Evolutionary conservation across 2,329 filamentous ascomycete genomes (phyloP).

Genomic region (Fusarium incarnatum): DNA sequence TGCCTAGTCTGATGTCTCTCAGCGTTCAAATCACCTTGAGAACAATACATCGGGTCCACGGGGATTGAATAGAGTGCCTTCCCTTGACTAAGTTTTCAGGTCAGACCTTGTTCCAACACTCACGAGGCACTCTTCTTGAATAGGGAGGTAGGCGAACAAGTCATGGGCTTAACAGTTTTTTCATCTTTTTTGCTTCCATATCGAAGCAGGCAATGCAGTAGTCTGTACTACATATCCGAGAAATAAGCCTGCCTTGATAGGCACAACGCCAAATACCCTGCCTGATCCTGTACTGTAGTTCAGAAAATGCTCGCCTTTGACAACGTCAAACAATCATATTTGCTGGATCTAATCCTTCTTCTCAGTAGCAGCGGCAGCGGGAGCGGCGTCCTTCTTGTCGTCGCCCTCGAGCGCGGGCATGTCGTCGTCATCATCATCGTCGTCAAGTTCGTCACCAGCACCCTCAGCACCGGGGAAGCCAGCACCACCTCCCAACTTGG

Average conservation of each 20-base stretch:
- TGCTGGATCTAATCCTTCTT: conserved; percentile 52
- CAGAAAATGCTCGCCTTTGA: conserved; percentile 37
- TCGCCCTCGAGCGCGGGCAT: conserved; percentile 84
- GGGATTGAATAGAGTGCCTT: not conserved
- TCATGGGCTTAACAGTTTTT: conserved; percentile 36
- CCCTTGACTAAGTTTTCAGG: not conserved
- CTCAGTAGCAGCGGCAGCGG: conserved; percentile 52
- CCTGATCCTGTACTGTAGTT: conserved; percentile 38
- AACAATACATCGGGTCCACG: not conserved
- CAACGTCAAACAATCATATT: conserved; percentile 34
- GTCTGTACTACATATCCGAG: conserved; percentile 34
- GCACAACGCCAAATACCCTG: conserved; percentile 43
- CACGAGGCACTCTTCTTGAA: not conserved
- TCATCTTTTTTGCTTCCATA: conserved; percentile 40
- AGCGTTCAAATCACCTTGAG: not conserved
- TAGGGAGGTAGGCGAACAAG: not conserved
- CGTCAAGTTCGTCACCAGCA: conserved; percentile 61
- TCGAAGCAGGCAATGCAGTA: conserved; percentile 39
- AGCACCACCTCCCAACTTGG: conserved; percentile 77
- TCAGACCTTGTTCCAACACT: not conserved
- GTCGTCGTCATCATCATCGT: conserved; percentile 79
- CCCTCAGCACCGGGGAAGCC: conserved; percentile 67
- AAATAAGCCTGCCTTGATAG: conserved; percentile 38
- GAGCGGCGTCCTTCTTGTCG: conserved; percentile 56
- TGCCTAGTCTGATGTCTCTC: not conserved